Evolutionary conservation across 192 early-diverging fungal genomes (phyloP), one percentile per base, ranked within the genome.

Genomic region (Gonapodya sp.): DNA sequence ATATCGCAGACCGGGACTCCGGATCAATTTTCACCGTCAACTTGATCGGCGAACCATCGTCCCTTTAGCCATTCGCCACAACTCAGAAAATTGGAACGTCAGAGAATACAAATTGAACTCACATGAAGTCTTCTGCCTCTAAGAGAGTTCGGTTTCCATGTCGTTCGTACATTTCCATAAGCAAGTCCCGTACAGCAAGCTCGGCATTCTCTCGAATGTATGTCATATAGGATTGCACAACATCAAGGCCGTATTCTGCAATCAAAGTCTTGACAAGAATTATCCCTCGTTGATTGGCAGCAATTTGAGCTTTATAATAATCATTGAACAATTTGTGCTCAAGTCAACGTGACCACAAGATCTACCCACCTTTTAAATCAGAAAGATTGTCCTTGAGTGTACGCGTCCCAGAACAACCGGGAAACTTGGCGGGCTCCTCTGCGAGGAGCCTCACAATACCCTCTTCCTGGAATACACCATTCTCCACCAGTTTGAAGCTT

Each of bases 261-360:
- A 97, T 96, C 80, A 99, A 85, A 0, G 87, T 85, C 82, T 90
- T 89, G 30, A 97, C 90, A 31, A 99, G 90, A 0, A 83, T 82
- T 73, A 99, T 97, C 2, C 97, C 97, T 73, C 93, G 90, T 79
- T 97, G 93, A 85, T 99, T 99, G 35, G 97, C 97, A 14, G 97
- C 97, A 73, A 97, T 93, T 81, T 99, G 97, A 2, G 97, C 97
- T 83, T 18, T n/a, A 35, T 1, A 64, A 16, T 2, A 2, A 31
- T 18, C 34, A 64, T 0, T 1, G 0, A 73, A 33, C 32, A 0
- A 75, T 2, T 2, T 2, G 8, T 2, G 35, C 2, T 2, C 35
- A 1, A 75, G 35, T 2, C n/a, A n/a, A 82, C n/a, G 16, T 0
- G 83, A 35, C 1, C 36, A 36, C 72, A 31, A 85, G 0, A 32